Percentiles rank a stretch among this genome's conserved stretches.
Conservation (phyloP, 768 basidiomycete species). For the Pisolithus microcarpus region DNA sequence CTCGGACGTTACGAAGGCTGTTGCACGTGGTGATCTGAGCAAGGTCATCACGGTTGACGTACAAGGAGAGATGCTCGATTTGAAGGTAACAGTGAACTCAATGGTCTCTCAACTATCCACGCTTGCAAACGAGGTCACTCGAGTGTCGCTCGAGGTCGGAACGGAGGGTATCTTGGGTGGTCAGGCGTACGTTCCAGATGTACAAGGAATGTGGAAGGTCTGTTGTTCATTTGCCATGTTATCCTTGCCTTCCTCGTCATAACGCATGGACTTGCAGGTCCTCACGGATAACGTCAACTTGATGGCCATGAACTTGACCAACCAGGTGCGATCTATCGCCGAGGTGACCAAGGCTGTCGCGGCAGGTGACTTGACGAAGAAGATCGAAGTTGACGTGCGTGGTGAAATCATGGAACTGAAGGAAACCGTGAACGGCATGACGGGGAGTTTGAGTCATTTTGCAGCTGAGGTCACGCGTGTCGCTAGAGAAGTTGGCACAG, state of each 20-base stretch:
- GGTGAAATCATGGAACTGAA: conserved; percentile 89
- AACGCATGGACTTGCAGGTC: conserved; percentile 25
- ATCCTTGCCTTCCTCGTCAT: conserved; percentile 10
- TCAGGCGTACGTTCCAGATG: conserved; percentile 86
- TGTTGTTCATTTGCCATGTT: conserved; percentile 4
- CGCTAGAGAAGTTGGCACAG: conserved; percentile 94
- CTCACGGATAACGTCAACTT: conserved; percentile 79
- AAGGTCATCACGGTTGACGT: conserved; percentile 88
- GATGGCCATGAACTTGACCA: conserved; percentile 87
- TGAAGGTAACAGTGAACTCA: conserved; percentile 73
- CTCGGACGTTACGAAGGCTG: conserved; percentile 74
- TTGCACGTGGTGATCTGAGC: conserved; percentile 75
- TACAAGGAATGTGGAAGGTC: conserved; percentile 93
- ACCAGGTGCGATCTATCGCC: conserved; percentile 85
- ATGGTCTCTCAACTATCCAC: conserved; percentile 72
- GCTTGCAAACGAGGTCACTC: conserved; percentile 77
- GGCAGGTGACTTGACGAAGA: conserved; percentile 86
- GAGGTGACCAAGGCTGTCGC: conserved; percentile 95
- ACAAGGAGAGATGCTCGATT: conserved; percentile 87
- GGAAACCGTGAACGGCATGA: conserved; percentile 95
- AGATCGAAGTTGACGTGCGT: conserved; percentile 84
- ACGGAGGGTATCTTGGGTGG: conserved; percentile 92
- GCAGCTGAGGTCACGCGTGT: conserved; percentile 82
- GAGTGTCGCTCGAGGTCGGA: conserved; percentile 88
- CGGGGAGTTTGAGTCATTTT: conserved; percentile 76